These are phyloP conservation scores for Yarrowia alimentaria DNA, from an alignment of 805 yeast genomes.

Conservation along the genomic window DNA sequence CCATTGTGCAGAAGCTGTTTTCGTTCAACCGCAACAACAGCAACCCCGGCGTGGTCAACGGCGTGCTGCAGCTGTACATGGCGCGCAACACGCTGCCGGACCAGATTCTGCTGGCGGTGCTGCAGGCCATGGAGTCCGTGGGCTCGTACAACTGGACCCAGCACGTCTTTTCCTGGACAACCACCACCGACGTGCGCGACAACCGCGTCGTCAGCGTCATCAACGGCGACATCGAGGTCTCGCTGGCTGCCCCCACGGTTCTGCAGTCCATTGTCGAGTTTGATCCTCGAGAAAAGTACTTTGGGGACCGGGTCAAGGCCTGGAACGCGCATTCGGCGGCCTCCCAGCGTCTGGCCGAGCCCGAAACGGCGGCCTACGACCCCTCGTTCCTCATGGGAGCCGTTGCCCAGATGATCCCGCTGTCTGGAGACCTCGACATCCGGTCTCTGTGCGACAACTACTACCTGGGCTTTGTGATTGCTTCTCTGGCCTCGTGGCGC, in stretches of 20 bases:
- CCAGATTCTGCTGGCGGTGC: constrained; percentile 53
- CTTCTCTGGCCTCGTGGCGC: neutral
- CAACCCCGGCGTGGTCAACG: constrained; percentile 48
- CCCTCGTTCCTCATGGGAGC: neutral
- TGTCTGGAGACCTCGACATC: constrained; percentile 4
- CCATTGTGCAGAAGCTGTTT: constrained; percentile 53
- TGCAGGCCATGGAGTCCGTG: constrained; percentile 55
- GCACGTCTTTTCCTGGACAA: constrained; percentile 22
- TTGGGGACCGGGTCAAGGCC: neutral
- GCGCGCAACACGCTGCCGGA: constrained; percentile 68
- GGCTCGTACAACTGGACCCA: constrained; percentile 27
- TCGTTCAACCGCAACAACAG: constrained; percentile 49
- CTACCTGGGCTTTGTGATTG: constrained; percentile 1
- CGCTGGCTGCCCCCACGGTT: constrained; percentile 4
- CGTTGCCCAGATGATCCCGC: constrained; percentile 8
- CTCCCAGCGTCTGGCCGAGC: neutral
- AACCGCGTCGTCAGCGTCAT: neutral
- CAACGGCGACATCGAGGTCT: constrained; percentile 16
- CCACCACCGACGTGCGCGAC: constrained; percentile 1
- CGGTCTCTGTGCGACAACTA: constrained; percentile 11
- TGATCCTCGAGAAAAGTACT: constrained; percentile 2
- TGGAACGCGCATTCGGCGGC: neutral
- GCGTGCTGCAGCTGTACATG: constrained; percentile 52
- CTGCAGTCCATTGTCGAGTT: constrained; percentile 5
- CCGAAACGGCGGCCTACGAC: neutral